phyloP scores from a whole-genome alignment of 495 filamentous ascomycete genomes.

The Cladorrhinum samala region DNA sequence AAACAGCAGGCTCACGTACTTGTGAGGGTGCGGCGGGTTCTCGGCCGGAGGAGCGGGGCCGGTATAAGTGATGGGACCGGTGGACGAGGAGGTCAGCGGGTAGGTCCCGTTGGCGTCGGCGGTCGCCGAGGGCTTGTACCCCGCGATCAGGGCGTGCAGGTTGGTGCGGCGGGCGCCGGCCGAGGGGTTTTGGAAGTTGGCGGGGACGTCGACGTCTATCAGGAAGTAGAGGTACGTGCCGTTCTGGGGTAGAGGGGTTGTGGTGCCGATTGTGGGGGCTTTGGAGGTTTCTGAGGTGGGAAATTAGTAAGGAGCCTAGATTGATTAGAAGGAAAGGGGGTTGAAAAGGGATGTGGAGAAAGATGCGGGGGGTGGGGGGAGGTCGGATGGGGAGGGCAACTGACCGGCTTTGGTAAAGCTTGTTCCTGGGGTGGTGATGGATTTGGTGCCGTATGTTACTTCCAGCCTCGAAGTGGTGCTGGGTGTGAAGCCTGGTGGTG shows the following conservation, averaged over 20 bases:
- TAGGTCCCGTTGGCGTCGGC: constrained; percentile 26
- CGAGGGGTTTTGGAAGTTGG: constrained; percentile 33
- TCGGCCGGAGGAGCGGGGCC: constrained; percentile 39
- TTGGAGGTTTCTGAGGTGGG: constrained; percentile 26
- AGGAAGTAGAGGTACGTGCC: not conserved
- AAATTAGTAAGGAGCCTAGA: too few relatives aligned
- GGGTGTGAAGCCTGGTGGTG: constrained; percentile 37
- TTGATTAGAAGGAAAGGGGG: too few relatives aligned
- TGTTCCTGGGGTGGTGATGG: constrained; percentile 32
- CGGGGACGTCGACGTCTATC: constrained; percentile 36
- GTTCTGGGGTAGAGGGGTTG: not conserved
- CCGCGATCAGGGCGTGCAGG: constrained; percentile 42
- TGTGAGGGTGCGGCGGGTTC: constrained; percentile 39
- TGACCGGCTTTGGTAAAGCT: constrained; percentile 32
- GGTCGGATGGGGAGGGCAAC: not conserved
- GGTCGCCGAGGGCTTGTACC: constrained; percentile 33
- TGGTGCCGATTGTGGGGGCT: constrained; percentile 38
- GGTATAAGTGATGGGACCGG: constrained; percentile 35
- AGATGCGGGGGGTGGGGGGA: not conserved
- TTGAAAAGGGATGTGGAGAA: not conserved
- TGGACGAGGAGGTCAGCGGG: constrained; percentile 33
- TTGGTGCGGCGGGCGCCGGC: constrained; percentile 31
- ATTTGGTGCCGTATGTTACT: constrained; percentile 38
- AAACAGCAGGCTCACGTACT: constrained; percentile 41
- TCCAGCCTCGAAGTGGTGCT: constrained; percentile 35